Conservation (phyloP, 106 monocot genomes). For the Vanilla planifolia region DNA sequence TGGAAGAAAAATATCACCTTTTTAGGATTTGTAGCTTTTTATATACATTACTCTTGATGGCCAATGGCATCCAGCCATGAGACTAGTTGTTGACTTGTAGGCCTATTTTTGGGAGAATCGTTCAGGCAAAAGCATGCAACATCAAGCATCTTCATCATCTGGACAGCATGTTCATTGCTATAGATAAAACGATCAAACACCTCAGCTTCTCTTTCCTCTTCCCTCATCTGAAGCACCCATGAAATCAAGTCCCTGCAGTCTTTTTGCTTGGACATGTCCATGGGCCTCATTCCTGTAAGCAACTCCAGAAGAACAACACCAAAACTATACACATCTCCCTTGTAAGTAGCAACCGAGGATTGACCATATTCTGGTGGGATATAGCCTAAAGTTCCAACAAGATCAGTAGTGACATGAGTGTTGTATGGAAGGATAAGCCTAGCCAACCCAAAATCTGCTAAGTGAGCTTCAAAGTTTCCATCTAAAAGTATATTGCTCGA, state of each 20-base stretch:
- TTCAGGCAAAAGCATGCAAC: conserved; percentile 47
- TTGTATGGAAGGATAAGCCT: conserved; percentile 43
- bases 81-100: conserved; percentile 33
- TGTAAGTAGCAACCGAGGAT: conserved; percentile 41
- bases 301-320: conserved; percentile 61
- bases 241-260: conserved; percentile 31
- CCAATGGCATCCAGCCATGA: conserved; percentile 38
- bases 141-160: conserved; percentile 32
- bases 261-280: conserved; percentile 43
- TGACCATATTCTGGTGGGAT: conserved; percentile 67
- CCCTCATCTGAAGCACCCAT: conserved; percentile 45
- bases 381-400: conserved; percentile 68
- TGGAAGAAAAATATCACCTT: too few species aligned
- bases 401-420: conserved; percentile 67
- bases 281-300: conserved; percentile 43
- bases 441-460: conserved; percentile 70
- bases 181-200: conserved; percentile 38
- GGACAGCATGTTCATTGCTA: conserved; percentile 13
- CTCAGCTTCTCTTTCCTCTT: conserved; percentile 24
- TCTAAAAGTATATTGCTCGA: conserved; percentile 77
- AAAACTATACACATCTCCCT: conserved; percentile 59
- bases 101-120: conserved; percentile 37
- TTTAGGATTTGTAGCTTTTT: too few species aligned
- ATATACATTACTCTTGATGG: background rate
- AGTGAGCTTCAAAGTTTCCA: conserved; percentile 44